Base-by-base conservation (phyloP, 768 basidiomycete genomes). In the Pleurotus sapidus region DNA sequence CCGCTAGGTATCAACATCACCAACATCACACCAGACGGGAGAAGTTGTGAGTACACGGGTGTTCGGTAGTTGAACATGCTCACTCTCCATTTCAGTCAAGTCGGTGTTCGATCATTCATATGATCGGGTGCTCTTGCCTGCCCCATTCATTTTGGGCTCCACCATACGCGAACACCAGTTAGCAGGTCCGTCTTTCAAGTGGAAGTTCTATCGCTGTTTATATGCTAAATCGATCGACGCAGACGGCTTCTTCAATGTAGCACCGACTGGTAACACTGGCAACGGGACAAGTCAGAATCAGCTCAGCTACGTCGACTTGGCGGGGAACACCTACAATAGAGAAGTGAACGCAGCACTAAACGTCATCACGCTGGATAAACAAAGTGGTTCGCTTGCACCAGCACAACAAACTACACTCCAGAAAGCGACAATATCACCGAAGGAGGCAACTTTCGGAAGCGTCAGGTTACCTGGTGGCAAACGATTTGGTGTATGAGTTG, bases 211-310 rank as follows among this genome's bases (percentile, higher is more conserved):
- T 7, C 3, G 8, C 30, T 3, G 30, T 34, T 34, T 8, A 48
- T 25, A 48, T 47, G 6, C 42, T 39, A 24, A 30, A 40, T 2
- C 9, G 17, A 27, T 37, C 20, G 23, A 23, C 43, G 4, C 56
- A 83, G 85, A 69, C 49, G 86, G 82, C 17, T 82, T 79, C 68
- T 82, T 84, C 68, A 68, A 71, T 11, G 63, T 73, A 1, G 67
- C 72, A 0, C 65, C 75, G 30, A 68, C 70, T 1, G 82, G 83
- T 11, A 85, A 83, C 65, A 68, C 69, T 5, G 88, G 85, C 0
- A 88, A 88, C 55, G 88, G 89, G 25, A 88, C 86, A 5, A 89
- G 75, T 69, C 82, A 79, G 70, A 91, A 91, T 66, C 79, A 77
- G 0, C 85, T 91, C 69, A 69, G 67, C 34, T 93, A 90, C 65